Conservation (phyloP, 2,329 filamentous ascomycete genomes). For the Emmonsia crescens region DNA sequence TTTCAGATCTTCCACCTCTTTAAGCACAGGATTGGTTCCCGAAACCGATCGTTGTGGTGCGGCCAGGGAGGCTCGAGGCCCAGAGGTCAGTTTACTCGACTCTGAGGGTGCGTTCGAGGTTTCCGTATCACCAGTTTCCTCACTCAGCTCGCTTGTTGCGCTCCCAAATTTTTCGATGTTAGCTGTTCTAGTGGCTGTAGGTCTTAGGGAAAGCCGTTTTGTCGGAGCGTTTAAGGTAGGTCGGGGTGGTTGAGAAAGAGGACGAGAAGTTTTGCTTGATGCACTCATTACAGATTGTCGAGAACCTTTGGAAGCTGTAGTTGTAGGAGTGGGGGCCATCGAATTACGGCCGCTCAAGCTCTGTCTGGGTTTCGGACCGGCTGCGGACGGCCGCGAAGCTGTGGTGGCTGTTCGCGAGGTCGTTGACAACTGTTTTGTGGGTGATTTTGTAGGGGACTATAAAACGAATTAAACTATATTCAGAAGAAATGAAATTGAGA, state of each 20-base stretch:
- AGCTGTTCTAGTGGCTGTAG: conserved; percentile 18
- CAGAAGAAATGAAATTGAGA: not conserved
- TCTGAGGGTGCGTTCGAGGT: conserved; percentile 8
- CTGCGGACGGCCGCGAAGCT: conserved; percentile 31
- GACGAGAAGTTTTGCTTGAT: conserved; percentile 23
- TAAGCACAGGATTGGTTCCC: conserved; percentile 40
- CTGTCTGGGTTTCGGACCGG: conserved; percentile 43
- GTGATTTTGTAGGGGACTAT: conserved; percentile 68
- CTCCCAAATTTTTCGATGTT: conserved; percentile 19
- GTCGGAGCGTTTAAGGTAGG: conserved; percentile 16
- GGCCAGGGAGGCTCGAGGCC: conserved; percentile 20
- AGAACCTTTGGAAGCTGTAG: conserved; percentile 23
- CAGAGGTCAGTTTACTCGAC: conserved; percentile 16
- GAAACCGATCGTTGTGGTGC: conserved; percentile 35
- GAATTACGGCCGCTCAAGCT: conserved; percentile 49
- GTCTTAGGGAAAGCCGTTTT: conserved; percentile 27
- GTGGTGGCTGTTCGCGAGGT: conserved; percentile 43
- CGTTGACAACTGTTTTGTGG: conserved; percentile 58
- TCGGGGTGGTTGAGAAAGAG: conserved; percentile 20
- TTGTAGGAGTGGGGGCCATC: conserved; percentile 52
- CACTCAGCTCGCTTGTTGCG: conserved; percentile 19
- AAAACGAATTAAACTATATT: conserved; percentile 2
- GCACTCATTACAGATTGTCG: conserved; percentile 31
- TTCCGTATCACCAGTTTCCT: conserved; percentile 10
- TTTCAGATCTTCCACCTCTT: conserved; percentile 78